These are phyloP conservation scores for Blastomyces percursus DNA, from an alignment of 2,329 filamentous ascomycete species.

Conservation along the genomic window DNA sequence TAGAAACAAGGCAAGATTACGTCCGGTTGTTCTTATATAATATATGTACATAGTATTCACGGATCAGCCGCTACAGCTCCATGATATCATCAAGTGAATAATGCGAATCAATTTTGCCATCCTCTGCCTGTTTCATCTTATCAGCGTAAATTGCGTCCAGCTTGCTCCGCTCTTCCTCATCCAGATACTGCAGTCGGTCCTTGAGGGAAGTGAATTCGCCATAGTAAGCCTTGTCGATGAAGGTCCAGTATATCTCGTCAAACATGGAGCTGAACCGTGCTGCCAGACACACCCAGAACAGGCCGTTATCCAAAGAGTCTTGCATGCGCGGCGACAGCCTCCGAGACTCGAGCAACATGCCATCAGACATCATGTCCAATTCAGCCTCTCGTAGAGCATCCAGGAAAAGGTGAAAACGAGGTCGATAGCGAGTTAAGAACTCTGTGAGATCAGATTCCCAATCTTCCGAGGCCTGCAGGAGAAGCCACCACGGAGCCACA, in stretches of 20 bases:
- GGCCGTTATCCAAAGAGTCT: conserved; percentile 17
- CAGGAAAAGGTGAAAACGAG: conserved; percentile 19
- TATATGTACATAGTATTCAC: too few relatives aligned
- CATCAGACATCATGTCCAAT: conserved; percentile 10
- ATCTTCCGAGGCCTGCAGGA: conserved; percentile 14
- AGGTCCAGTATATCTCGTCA: conserved; percentile 21
- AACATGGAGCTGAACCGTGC: conserved; percentile 20
- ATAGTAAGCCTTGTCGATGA: conserved; percentile 16
- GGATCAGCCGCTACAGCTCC: conserved; percentile 8
- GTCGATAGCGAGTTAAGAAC: conserved; percentile 19
- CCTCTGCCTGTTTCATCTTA: conserved; percentile 12
- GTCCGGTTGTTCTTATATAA: too few relatives aligned
- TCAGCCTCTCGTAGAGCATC: conserved; percentile 17
- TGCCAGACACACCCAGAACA: conserved; percentile 21
- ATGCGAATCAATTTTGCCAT: conserved; percentile 9
- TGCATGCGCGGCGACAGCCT: conserved; percentile 19
- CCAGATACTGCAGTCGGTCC: conserved; percentile 14
- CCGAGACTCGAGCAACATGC: conserved; percentile 10
- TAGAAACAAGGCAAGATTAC: too few relatives aligned
- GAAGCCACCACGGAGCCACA: conserved; percentile 18
- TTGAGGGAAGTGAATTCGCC: conserved; percentile 16
- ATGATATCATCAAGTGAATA: conserved; percentile 11
- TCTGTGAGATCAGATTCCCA: conserved; percentile 17
- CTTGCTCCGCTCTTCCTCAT: conserved; percentile 8
- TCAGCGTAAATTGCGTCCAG: conserved; percentile 5